Base-by-base conservation (phyloP, 257 asterid genomes). In the Anisodus acutangulus region DNA sequence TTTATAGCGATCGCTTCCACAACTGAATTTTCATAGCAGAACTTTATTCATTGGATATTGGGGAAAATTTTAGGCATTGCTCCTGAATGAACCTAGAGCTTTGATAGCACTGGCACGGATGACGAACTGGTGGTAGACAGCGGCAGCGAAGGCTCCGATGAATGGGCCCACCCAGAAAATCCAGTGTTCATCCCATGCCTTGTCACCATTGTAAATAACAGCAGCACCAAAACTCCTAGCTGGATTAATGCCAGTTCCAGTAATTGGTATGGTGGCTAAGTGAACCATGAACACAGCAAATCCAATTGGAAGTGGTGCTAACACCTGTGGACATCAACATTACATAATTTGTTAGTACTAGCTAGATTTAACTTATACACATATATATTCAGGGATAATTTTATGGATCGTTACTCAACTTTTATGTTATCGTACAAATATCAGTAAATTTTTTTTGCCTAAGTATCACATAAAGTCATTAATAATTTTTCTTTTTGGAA, bases 91-190 rank as follows among this genome's bases (percentile, higher is more conserved):
- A 47, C 80, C 80, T 19, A 74, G 80, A 74, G 80, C 80, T 74
- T 74, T 74, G 37, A 74, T 74, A 88, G 94, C 93, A 0, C 81
- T 79, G 3, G 94, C 97, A 84, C 97, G 86, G 17, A 93, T 88
- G 49, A 93, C 80, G 83, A 80, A 91, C 13, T 91, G 92, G 81
- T 93, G 97, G 88, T 93, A 93, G 86, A 93, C 41, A 35, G 97
- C 94, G 22, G 97, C 97, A n/a, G 88, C 88, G 9, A 91, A 93
- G 41, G 97, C 97, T 84, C 97, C 97, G 9, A 93, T 13, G 81
- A 93, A 89, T 5, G 97, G 97, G 55, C 97, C 97, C 53, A 74
- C 80, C 80, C 80, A 74, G 43, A 74, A 74, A n/a, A 74, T 74
- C 80, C 80, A 74, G 17, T 74, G 80, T 9, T 74, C 80, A 8